These are phyloP conservation scores for Populus alba DNA, from an alignment of 345 rosid genomes.

Conservation along the genomic window DNA sequence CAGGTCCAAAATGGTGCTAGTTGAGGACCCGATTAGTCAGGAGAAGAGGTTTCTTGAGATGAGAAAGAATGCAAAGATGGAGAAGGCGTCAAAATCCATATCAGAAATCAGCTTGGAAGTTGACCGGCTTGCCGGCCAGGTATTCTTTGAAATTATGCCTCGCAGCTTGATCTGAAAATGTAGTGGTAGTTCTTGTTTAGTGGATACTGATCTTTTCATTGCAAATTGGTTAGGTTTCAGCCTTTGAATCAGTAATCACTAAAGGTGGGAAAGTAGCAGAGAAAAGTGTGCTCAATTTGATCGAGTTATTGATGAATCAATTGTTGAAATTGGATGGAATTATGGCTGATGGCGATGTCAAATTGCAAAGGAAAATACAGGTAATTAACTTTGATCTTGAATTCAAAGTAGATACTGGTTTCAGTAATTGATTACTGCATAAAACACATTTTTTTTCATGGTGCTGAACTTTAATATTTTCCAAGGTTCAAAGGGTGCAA, in stretches of 20 bases:
- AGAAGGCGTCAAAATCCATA: conserved; percentile 82
- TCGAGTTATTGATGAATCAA: conserved; percentile 90
- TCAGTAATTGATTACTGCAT: neutral
- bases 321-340: conserved; percentile 85
- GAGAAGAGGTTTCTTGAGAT: conserved; percentile 78
- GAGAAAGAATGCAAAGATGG: conserved; percentile 81
- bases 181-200: neutral
- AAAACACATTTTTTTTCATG: neutral
- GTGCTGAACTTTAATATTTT: neutral
- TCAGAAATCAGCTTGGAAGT: conserved; percentile 89
- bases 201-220: neutral
- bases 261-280: conserved; percentile 85
- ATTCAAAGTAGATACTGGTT: too few species aligned
- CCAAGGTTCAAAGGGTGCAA: conserved; percentile 88
- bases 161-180: neutral
- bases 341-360: conserved; percentile 81
- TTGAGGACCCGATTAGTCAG: conserved; percentile 85
- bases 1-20: conserved; percentile 77
- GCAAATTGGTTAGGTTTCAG: conserved; percentile 62
- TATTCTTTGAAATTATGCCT: conserved; percentile 9
- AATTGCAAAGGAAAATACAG: conserved; percentile 96
- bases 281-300: conserved; percentile 56
- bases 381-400: conserved; percentile 32
- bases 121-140: conserved; percentile 85
- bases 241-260: conserved; percentile 57